Percentiles rank a stretch among this genome's conserved stretches.
These are phyloP conservation scores for Kodamaea jinghongensis DNA, from an alignment of 805 yeast genomes.

Conservation along the genomic window DNA sequence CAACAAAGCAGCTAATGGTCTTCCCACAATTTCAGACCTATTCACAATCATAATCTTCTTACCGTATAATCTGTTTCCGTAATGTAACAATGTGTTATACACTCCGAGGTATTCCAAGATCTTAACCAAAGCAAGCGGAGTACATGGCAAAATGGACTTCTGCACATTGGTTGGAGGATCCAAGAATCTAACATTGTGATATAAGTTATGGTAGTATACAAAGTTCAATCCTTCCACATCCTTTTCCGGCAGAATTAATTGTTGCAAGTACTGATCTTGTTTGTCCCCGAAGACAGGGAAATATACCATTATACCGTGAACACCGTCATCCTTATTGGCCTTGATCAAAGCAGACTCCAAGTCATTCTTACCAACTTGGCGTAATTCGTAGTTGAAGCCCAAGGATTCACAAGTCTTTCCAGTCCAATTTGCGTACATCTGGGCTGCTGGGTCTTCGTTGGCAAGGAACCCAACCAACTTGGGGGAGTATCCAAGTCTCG, in stretches of 20 bases:
- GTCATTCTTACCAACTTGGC: slow-evolving; percentile 72
- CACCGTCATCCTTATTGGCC: slow-evolving; percentile 73
- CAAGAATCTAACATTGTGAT: slow-evolving; percentile 84
- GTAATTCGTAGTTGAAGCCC: slow-evolving; percentile 81
- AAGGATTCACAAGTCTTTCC: slow-evolving; percentile 81
- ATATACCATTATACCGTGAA: slow-evolving; percentile 94
- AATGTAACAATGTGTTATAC: slow-evolving; percentile 75
- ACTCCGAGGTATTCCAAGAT: slow-evolving; percentile 86
- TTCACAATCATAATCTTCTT: slow-evolving; percentile 88
- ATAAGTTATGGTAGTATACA: slow-evolving; percentile 87
- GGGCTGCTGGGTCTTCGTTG: slow-evolving; percentile 91
- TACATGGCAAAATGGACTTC: slow-evolving; percentile 92
- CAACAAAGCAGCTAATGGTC: slow-evolving; percentile 91
- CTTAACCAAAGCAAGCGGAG: slow-evolving; percentile 93
- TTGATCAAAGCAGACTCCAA: slow-evolving; percentile 78
- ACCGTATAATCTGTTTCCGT: slow-evolving; percentile 92
- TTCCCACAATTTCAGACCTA: slow-evolving; percentile 94
- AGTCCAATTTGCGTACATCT: slow-evolving; percentile 95
- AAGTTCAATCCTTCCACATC: slow-evolving; percentile 96
- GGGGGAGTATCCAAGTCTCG: slow-evolving; percentile 56
- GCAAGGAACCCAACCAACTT: slow-evolving; percentile 88
- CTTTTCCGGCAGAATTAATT: slow-evolving; percentile 83
- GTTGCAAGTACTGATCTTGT: slow-evolving; percentile 95
- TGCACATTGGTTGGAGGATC: slow-evolving; percentile 63
- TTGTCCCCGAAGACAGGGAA: slow-evolving; percentile 95